phyloP scores from a whole-genome alignment of 164 flowering plant genomes.

The Magnolia officinalis region DNA sequence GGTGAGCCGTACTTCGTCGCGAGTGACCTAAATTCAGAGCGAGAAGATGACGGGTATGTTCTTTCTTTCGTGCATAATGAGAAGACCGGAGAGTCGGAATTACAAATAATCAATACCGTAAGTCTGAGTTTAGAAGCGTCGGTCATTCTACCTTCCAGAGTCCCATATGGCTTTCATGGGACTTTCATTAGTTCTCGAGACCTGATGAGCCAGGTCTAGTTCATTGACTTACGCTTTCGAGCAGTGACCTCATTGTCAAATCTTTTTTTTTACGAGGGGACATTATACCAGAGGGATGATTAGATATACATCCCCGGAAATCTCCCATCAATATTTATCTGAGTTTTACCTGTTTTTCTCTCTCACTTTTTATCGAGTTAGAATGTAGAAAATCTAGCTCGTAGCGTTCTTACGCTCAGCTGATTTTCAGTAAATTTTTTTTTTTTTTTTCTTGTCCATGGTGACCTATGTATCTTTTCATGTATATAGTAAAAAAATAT shows the following conservation, averaged over 20 bases:
- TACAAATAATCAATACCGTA: constrained; percentile 27
- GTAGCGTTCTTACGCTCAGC: constrained; percentile 33
- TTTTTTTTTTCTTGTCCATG: neutral
- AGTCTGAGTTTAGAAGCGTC: constrained; percentile 26
- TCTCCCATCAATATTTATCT: neutral
- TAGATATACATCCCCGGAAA: constrained; percentile 34
- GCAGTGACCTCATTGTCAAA: neutral
- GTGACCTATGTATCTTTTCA: no score
- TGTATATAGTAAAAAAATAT: no score
- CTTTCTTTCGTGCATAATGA: constrained; percentile 76
- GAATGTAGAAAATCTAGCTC: constrained; percentile 14
- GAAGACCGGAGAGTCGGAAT: constrained; percentile 27
- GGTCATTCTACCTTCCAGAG: constrained; percentile 37
- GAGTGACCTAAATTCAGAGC: constrained; percentile 25
- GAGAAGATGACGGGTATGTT: constrained; percentile 78
- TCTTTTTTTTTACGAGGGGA: neutral
- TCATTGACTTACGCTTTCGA: no score
- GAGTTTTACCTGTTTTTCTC: neutral
- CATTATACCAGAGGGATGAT: constrained; percentile 34
- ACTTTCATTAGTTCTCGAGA: constrained; percentile 55
- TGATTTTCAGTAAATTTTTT: constrained; percentile 15
- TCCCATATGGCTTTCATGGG: constrained; percentile 54
- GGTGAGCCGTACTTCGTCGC: constrained; percentile 87
- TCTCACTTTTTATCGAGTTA: neutral
- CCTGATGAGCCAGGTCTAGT: constrained; percentile 40